These are phyloP conservation scores for Beauveria medogensis DNA, from an alignment of 2,329 filamentous ascomycete genomes.

Conservation along the genomic window DNA sequence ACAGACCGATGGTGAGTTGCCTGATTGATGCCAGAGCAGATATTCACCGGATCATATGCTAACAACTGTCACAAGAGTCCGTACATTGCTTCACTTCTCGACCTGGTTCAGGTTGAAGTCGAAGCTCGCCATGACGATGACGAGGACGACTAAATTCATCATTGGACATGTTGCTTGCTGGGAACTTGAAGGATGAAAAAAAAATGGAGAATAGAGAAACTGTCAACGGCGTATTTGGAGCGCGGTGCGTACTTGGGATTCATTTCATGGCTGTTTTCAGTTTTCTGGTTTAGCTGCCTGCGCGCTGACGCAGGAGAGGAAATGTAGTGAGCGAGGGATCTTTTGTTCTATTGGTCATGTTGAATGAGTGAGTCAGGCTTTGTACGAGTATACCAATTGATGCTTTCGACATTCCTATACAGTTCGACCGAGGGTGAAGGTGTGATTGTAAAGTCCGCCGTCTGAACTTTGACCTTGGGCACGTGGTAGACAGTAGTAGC, in stretches of 20 bases:
- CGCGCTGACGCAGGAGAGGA: background rate
- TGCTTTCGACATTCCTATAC: background rate
- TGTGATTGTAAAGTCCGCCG: no score
- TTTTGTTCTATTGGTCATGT: background rate
- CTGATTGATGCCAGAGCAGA: background rate
- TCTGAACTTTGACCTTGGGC: no score
- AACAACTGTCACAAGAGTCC: conserved; percentile 26
- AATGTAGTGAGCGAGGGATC: background rate
- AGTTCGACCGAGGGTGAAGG: no score
- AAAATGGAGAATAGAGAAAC: background rate
- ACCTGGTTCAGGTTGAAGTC: conserved; percentile 26
- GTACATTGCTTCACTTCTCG: conserved; percentile 32
- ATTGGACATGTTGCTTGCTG: background rate
- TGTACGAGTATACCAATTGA: conserved; percentile 8
- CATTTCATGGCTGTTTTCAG: background rate
- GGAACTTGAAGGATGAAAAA: background rate
- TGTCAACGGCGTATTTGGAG: conserved; percentile 2
- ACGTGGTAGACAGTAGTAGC: no score
- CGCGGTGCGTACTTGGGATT: background rate
- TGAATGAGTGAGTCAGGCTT: background rate
- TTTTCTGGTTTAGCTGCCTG: background rate
- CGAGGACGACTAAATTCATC: background rate
- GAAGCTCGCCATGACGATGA: conserved; percentile 19
- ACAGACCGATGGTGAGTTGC: conserved; percentile 48
- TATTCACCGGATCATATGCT: background rate